Conservation (phyloP, 208 protist species). For the Acanthamoeba castellanii region DNA sequence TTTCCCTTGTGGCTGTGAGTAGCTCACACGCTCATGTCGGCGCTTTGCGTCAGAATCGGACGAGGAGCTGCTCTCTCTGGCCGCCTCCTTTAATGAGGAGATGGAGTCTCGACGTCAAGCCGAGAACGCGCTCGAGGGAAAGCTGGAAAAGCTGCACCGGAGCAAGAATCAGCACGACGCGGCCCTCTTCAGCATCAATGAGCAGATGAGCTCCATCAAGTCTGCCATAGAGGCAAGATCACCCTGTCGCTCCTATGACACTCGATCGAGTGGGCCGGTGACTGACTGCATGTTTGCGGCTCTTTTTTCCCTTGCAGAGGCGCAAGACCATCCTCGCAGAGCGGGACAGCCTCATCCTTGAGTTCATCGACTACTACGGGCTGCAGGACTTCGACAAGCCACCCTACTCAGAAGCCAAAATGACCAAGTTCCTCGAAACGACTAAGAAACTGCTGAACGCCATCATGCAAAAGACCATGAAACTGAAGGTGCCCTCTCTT, state of each 20-base stretch:
- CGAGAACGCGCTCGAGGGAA: background rate
- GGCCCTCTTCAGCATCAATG: conserved; percentile 12
- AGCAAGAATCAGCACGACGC: background rate
- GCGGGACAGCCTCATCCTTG: background rate
- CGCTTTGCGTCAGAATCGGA: conserved; percentile 38
- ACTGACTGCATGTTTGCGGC: no score
- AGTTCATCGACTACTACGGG: background rate
- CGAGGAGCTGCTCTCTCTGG: conserved; percentile 74
- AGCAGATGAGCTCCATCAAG: background rate
- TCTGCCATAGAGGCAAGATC: background rate
- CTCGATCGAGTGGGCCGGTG: no score
- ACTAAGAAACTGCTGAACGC: background rate
- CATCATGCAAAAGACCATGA: background rate
- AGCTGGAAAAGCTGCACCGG: background rate
- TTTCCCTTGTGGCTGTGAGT: background rate
- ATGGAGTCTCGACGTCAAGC: background rate
- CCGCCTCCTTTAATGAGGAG: conserved; percentile 68
- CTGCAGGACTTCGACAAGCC: background rate
- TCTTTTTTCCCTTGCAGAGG: background rate
- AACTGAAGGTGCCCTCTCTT: background rate
- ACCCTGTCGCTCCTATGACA: no score
- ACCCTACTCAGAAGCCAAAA: background rate
- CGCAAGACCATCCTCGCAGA: background rate
- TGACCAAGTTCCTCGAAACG: background rate
- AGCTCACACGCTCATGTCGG: background rate